Percentiles rank a stretch among this genome's conserved stretches.
Conservation (phyloP, 1,284 basidiomycete genomes). For the Naganishia sp. region DNA sequence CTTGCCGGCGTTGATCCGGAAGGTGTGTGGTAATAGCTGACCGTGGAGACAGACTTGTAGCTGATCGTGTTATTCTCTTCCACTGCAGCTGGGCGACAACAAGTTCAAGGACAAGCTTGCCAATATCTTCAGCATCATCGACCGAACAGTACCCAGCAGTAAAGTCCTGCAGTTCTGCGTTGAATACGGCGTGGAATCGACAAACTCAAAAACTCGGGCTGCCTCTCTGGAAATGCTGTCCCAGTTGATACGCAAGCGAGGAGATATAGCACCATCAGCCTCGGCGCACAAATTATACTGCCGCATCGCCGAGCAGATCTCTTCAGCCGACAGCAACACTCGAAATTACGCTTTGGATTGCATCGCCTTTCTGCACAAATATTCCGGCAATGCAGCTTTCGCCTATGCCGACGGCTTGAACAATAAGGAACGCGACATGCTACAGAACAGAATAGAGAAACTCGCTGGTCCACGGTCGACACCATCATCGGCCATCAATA, state of each 20-base stretch:
- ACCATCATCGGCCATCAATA: constrained; percentile 1
- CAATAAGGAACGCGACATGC: constrained; percentile 33
- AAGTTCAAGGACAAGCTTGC: constrained; percentile 56
- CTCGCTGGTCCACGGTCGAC: constrained; percentile 12
- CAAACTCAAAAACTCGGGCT: constrained; percentile 86
- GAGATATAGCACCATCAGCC: constrained; percentile 52
- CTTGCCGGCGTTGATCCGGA: constrained; percentile 85
- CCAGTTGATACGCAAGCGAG: constrained; percentile 32
- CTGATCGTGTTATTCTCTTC: constrained; percentile 1
- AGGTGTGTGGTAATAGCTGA: constrained; percentile 60
- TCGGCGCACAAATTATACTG: constrained; percentile 78
- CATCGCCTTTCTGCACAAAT: constrained; percentile 35
- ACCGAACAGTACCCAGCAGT: constrained; percentile 52
- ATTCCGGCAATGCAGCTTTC: constrained; percentile 40
- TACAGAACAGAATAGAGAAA: constrained; percentile 33
- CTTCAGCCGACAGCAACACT: constrained; percentile 83
- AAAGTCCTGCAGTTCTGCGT: constrained; percentile 78
- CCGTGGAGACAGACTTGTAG: not conserved
- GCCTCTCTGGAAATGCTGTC: constrained; percentile 55
- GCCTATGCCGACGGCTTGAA: constrained; percentile 20
- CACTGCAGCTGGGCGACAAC: constrained; percentile 57
- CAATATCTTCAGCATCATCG: constrained; percentile 57
- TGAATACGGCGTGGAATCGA: constrained; percentile 81
- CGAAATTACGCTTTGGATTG: constrained; percentile 77
- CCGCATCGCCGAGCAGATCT: constrained; percentile 74